Evolutionary conservation across 2,329 filamentous ascomycete genomes (phyloP).

Genomic region (Fusarium citri): DNA sequence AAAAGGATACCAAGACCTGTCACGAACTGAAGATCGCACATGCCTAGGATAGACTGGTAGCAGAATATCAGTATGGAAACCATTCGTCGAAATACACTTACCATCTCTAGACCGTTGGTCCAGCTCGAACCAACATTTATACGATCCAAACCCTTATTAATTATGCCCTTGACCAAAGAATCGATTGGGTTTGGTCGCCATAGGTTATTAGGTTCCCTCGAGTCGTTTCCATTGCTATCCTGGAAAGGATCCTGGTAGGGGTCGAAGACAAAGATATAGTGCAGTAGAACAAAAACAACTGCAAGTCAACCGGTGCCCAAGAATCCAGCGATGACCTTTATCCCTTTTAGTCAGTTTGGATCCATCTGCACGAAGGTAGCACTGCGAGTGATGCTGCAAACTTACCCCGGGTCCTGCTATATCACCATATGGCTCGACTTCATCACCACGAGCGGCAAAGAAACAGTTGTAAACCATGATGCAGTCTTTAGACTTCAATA

Average conservation of each 20-base stretch:
- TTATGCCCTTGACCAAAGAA: not conserved
- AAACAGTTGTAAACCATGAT: not conserved
- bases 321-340: not conserved
- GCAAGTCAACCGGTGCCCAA: not conserved
- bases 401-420: not conserved
- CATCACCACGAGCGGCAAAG: not conserved
- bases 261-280: not conserved
- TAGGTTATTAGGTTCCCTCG: fast-evolving
- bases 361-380: not conserved
- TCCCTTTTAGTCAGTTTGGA: not conserved
- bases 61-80: not conserved
- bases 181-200: not conserved
- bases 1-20: not conserved
- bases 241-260: not conserved
- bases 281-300: not conserved
- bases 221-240: fast-evolving
- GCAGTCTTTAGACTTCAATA: too few species aligned
- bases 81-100: not conserved
- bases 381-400: fast-evolving
- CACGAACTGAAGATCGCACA: not conserved
- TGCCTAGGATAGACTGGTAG: not conserved
- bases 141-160: fast-evolving
- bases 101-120: not conserved
- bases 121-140: not conserved
- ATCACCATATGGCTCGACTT: not conserved